These are phyloP conservation scores for Trichoderma gamsii DNA, from an alignment of 495 filamentous ascomycete genomes.

Conservation along the genomic window DNA sequence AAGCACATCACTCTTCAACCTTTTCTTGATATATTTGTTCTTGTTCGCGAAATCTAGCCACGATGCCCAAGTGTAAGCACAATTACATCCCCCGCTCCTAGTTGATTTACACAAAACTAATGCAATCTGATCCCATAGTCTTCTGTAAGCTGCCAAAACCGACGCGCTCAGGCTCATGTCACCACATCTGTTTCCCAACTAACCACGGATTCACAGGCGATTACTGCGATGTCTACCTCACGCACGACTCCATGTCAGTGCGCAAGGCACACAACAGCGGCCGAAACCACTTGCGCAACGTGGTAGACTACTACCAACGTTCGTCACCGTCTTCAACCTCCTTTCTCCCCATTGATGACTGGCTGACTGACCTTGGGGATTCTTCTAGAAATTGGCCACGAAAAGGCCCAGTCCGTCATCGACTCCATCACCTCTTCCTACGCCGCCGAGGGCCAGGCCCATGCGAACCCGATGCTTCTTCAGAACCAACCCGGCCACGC, in stretches of 20 bases:
- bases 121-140: slow-evolving; percentile 24
- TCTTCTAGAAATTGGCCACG: slow-evolving; percentile 82
- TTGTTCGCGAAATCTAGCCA: slow-evolving; percentile 19
- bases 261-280: slow-evolving; percentile 97
- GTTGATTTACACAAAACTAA: slow-evolving; percentile 21
- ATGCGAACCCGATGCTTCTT: slow-evolving; percentile 73
- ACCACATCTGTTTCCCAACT: not conserved
- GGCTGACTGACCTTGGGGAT: not conserved
- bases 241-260: slow-evolving; percentile 99
- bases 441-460: slow-evolving; percentile 82
- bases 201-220: slow-evolving; percentile 40
- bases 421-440: slow-evolving; percentile 95
- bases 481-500: slow-evolving; percentile 49
- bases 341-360: not conserved
- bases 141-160: slow-evolving; percentile 44
- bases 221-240: slow-evolving; percentile 99
- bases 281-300: slow-evolving; percentile 92
- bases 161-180: not conserved
- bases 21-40: not conserved
- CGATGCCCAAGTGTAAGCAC: slow-evolving; percentile 42
- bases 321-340: slow-evolving; percentile 27
- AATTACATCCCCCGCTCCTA: slow-evolving; percentile 16
- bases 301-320: slow-evolving; percentile 98
- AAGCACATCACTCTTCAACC: not conserved
- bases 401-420: slow-evolving; percentile 96